phyloP scores from a whole-genome alignment of 192 early-diverging fungal species.

The Coemansia guatemalensis region DNA sequence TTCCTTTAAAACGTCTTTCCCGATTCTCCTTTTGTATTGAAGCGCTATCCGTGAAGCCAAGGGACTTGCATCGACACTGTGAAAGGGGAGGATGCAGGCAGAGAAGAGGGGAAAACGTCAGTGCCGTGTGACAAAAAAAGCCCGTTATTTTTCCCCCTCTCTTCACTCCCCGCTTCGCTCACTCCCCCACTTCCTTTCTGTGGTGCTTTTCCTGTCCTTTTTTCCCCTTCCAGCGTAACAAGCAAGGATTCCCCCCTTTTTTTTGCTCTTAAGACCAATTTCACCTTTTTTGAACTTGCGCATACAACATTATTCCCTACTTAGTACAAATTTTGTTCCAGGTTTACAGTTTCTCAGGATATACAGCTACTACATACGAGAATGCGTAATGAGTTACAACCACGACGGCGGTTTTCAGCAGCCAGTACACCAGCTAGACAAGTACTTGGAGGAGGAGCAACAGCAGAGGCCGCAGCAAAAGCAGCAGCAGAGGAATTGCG shows the following conservation, averaged over 20 bases:
- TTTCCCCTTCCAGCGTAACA: not conserved
- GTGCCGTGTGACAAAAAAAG: not conserved
- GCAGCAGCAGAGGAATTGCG: not conserved
- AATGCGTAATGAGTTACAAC: not conserved
- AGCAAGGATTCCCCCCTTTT: not conserved
- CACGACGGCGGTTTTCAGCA: not conserved
- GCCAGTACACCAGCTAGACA: not conserved
- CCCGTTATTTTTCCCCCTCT: not conserved
- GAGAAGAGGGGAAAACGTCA: not conserved
- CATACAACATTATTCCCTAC: not conserved
- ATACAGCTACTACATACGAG: no score
- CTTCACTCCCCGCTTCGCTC: constrained; percentile 1
- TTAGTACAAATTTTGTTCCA: not conserved
- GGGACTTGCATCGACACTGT: not conserved
- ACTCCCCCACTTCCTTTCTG: not conserved
- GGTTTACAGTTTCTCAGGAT: not conserved
- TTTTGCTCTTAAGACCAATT: not conserved
- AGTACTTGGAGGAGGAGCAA: not conserved
- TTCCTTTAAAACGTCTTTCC: not conserved
- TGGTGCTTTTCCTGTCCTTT: not conserved
- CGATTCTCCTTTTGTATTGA: not conserved
- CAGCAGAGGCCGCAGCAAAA: not conserved
- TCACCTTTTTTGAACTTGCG: not conserved
- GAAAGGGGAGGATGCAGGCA: not conserved
- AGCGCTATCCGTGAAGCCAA: not conserved